Base-by-base conservation (phyloP, 305 asterid genomes). In the Fraxinus latifolia region DNA sequence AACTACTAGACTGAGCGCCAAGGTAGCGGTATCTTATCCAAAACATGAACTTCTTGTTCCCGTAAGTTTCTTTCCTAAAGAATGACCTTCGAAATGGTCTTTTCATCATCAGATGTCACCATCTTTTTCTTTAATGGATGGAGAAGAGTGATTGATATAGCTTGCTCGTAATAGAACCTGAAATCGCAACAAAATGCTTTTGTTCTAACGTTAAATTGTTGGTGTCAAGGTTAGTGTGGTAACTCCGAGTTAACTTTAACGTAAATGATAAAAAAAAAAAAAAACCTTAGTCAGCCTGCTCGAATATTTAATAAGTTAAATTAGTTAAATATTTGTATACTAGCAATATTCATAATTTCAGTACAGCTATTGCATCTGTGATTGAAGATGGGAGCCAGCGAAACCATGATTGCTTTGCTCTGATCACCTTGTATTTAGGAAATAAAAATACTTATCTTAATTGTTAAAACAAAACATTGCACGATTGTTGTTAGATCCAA, bases 401-500 rank as follows among this genome's bases (percentile, higher is more conserved):
- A 67, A 67, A 67, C 74, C 36, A 25, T 67, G 74, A 67, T 67
- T 67, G 36, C 36, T 67, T 27, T 67, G 36, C 36, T 67, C 19
- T 5, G 39, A 34, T 67, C 36, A 1, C 74, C 74, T 17, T 67
- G 7, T 27, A 67, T 67, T 67, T 27, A 27, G 74, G 74, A 55
- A 55, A 25, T 25, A 23, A 7, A 62, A 21, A 65, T 3, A 25
- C 34, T 62, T 67, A 11, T 27, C 36, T 67, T 67, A 67, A 67
- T 67, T 12, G 7, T 9, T 67, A 67, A 67, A 67, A 67, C n/a
- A 67, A 27, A 27, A 25, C n/a, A 67, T 27, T 67, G 19, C 74
- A 67, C 36, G 36, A 27, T 67, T 62, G 74, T 67, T 67, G 36
- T 67, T 67, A 67, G 74, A 67, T 67, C 74, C 74, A 67, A 67